Evolutionary conservation across 768 basidiomycete genomes (phyloP).

Genomic region (Pulveroboletus ravenelii): DNA sequence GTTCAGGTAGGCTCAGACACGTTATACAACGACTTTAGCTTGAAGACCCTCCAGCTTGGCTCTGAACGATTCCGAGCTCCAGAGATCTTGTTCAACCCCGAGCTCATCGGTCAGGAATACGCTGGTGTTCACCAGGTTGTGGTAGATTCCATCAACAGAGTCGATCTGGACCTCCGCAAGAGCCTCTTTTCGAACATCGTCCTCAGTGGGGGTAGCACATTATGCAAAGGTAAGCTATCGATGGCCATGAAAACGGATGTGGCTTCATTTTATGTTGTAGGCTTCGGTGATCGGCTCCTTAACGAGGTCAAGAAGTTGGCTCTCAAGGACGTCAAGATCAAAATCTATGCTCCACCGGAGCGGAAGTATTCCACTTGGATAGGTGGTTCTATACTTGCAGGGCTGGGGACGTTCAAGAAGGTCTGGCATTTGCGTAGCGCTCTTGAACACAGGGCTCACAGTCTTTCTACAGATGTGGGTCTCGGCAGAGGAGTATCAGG

Average conservation of each 20-base stretch:
- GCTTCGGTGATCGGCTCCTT: constrained; percentile 93
- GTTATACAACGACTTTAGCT: constrained; percentile 10
- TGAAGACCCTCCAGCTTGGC: constrained; percentile 59
- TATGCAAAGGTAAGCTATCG: constrained; percentile 72
- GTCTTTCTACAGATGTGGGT: constrained; percentile 86
- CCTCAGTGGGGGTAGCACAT: constrained; percentile 91
- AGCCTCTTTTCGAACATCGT: constrained; percentile 95
- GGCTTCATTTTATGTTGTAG: constrained; percentile 36
- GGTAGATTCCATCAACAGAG: constrained; percentile 95
- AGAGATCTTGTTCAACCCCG: constrained; percentile 96
- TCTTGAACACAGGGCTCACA: constrained; percentile 3
- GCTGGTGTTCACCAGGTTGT: constrained; percentile 97
- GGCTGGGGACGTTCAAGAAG: constrained; percentile 97
- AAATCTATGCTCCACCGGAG: constrained; percentile 99
- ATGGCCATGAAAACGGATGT: constrained; percentile 4
- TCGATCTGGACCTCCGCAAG: constrained; percentile 94
- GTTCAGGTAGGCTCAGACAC: constrained; percentile 61
- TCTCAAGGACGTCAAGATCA: constrained; percentile 95
- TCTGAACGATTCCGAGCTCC: constrained; percentile 94
- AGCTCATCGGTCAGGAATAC: constrained; percentile 93
- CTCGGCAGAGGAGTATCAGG: constrained; percentile 97
- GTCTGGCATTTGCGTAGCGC: constrained; percentile 33
- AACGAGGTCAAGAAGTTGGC: constrained; percentile 97
- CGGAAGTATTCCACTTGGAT: constrained; percentile 98
- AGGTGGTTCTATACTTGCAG: constrained; percentile 94